Evolutionary conservation across 202 grass and related monocot species (phyloP).

Genomic region (Panicum hallii): DNA sequence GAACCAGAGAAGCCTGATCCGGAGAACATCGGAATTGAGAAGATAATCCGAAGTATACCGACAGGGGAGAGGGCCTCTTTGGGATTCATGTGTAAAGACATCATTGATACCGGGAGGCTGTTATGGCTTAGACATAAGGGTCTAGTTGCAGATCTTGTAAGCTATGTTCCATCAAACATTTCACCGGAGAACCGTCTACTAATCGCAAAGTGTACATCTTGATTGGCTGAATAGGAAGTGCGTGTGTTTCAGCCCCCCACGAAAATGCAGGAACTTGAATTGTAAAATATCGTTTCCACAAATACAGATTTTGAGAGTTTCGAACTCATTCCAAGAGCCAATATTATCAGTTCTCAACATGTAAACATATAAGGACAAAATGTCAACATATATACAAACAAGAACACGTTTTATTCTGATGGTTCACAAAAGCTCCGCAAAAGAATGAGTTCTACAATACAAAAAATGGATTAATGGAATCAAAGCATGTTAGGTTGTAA

Average conservation of each 20-base stretch:
- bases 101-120: constrained; percentile 67
- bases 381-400: not conserved
- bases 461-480: constrained; percentile 36
- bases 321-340: not conserved
- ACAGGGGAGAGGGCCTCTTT: constrained; percentile 56
- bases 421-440: constrained; percentile 4
- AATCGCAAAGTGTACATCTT: constrained; percentile 57
- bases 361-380: not conserved
- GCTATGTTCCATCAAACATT: constrained; percentile 69
- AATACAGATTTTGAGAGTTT: not conserved
- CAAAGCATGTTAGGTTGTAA: constrained; percentile 30
- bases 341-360: not conserved
- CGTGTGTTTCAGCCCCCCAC: not conserved
- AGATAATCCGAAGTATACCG: constrained; percentile 63
- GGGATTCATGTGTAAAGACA: constrained; percentile 91
- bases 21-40: constrained; percentile 45
- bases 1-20: constrained; percentile 38
- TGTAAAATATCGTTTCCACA: not conserved
- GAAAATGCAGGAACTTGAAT: not conserved
- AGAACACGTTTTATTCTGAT: not conserved
- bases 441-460: constrained; percentile 38
- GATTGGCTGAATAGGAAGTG: not conserved
- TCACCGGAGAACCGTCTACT: constrained; percentile 90
- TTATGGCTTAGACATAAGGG: constrained; percentile 68
- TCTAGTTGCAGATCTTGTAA: constrained; percentile 66